These are phyloP conservation scores for Ambrosia hybrid DNA, from an alignment of 140 eudicot genomes.

Conservation along the genomic window DNA sequence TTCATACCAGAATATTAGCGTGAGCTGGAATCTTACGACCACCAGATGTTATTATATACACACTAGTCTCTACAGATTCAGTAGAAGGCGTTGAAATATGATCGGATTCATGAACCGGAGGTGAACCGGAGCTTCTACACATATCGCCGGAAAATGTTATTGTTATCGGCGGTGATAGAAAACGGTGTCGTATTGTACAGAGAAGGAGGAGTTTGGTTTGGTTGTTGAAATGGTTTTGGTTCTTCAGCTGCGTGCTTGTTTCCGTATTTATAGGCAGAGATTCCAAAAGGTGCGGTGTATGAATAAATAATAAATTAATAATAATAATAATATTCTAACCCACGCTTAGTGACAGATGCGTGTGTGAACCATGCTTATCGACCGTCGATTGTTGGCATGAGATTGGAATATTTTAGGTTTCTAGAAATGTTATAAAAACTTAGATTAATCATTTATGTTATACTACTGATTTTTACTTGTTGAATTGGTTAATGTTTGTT, in stretches of 20 bases:
- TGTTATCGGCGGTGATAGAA: neutral
- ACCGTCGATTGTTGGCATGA: too few species aligned
- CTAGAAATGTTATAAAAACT: too few species aligned
- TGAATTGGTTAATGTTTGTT: too few species aligned
- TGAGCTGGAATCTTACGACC: conserved; percentile 71
- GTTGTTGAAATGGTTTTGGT: neutral
- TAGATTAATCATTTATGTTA: too few species aligned
- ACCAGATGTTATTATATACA: conserved; percentile 63
- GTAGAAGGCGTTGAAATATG: conserved; percentile 9
- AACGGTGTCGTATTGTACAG: neutral
- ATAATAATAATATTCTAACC: neutral
- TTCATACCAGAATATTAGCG: conserved; percentile 58
- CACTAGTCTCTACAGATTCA: conserved; percentile 41
- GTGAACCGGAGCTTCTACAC: conserved; percentile 17
- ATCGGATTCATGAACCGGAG: conserved; percentile 25
- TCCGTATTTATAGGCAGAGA: conserved; percentile 23
- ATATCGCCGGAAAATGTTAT: conserved; percentile 27
- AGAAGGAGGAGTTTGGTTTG: too few species aligned
- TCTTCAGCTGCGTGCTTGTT: neutral
- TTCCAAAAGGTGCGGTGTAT: neutral
- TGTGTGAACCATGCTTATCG: too few species aligned
- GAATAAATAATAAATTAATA: neutral
- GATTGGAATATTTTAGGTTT: too few species aligned
- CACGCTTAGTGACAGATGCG: neutral
- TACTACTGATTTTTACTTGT: too few species aligned